Evolutionary conservation across 176 grass and related monocot species (phyloP).

Genomic region (Oryza coarctata): DNA sequence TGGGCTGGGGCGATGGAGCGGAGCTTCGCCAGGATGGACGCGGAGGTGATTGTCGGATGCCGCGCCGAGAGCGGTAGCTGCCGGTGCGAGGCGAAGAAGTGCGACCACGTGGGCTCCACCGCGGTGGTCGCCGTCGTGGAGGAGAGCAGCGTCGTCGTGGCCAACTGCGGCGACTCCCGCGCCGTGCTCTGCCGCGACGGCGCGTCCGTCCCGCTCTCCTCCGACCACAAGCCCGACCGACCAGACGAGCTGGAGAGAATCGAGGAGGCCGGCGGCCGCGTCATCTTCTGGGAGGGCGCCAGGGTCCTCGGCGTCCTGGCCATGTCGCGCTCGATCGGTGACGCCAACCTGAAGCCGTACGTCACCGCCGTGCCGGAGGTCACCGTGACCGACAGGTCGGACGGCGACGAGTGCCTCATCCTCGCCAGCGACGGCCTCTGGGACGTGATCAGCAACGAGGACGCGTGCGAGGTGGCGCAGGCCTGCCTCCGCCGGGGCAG

Average conservation of each 20-base stretch:
- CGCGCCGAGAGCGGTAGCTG: conserved; percentile 18
- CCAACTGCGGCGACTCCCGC: conserved; percentile 85
- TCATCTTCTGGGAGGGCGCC: conserved; percentile 90
- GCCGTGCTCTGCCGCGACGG: conserved; percentile 71
- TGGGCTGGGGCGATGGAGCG: conserved; percentile 59
- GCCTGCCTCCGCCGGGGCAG: conserved; percentile 56
- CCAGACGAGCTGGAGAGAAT: conserved; percentile 83
- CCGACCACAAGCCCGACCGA: conserved; percentile 90
- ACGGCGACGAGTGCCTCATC: conserved; percentile 82
- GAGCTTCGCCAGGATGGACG: conserved; percentile 73
- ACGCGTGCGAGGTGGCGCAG: conserved; percentile 63
- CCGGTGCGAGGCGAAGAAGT: conserved; percentile 63
- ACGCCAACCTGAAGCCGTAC: conserved; percentile 69
- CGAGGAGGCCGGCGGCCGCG: conserved; percentile 60
- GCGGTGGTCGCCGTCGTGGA: conserved; percentile 77
- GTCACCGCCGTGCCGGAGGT: conserved; percentile 75
- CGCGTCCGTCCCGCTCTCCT: conserved; percentile 46
- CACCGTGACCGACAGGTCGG: conserved; percentile 50
- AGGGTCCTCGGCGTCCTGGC: conserved; percentile 75
- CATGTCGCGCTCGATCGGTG: conserved; percentile 94
- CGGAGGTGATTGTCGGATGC: conserved; percentile 28
- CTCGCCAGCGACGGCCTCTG: conserved; percentile 87
- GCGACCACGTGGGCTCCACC: conserved; percentile 76
- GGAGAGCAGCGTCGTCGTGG: conserved; percentile 43
- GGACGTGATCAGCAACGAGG: conserved; percentile 89